Percentiles rank a stretch among this genome's conserved stretches.
phyloP scores from a whole-genome alignment of 2,329 filamentous ascomycete genomes.

The Sporothrix phasma region DNA sequence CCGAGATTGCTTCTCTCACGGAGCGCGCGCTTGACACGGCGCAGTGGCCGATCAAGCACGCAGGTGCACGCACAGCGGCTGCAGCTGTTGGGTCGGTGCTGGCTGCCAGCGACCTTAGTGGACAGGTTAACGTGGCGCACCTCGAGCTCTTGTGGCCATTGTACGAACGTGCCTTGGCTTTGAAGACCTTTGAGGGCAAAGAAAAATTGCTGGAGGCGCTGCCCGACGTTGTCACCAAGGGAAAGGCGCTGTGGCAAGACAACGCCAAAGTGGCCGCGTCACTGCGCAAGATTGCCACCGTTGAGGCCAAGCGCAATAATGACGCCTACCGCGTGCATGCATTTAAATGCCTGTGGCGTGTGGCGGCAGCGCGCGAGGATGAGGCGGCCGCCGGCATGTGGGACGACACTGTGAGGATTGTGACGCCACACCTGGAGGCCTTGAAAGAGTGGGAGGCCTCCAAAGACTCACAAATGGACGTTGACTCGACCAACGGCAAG shows the following conservation, averaged over 20 bases:
- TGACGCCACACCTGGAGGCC: constrained; percentile 52
- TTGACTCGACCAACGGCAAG: background rate
- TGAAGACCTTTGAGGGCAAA: constrained; percentile 92
- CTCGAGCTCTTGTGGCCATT: constrained; percentile 67
- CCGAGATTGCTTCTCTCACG: constrained; percentile 66
- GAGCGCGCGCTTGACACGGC: constrained; percentile 62
- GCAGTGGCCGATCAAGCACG: constrained; percentile 86
- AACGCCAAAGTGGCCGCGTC: constrained; percentile 46
- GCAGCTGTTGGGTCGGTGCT: constrained; percentile 59
- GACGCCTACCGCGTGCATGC: constrained; percentile 70
- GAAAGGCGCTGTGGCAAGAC: constrained; percentile 45
- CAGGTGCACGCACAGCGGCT: constrained; percentile 70
- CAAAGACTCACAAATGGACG: constrained; percentile 21
- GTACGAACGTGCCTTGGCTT: constrained; percentile 67
- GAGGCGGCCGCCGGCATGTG: constrained; percentile 49
- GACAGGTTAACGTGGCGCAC: constrained; percentile 49
- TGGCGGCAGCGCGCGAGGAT: constrained; percentile 62
- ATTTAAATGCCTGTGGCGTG: constrained; percentile 60
- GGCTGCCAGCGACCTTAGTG: constrained; percentile 44
- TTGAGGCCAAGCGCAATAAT: constrained; percentile 90
- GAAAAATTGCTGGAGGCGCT: constrained; percentile 74
- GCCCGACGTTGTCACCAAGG: constrained; percentile 63
- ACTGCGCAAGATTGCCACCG: constrained; percentile 69
- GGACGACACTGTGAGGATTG: constrained; percentile 53
- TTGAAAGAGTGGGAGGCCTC: constrained; percentile 49